Conservation (phyloP, 768 basidiomycete genomes). For the Suillus decipiens region DNA sequence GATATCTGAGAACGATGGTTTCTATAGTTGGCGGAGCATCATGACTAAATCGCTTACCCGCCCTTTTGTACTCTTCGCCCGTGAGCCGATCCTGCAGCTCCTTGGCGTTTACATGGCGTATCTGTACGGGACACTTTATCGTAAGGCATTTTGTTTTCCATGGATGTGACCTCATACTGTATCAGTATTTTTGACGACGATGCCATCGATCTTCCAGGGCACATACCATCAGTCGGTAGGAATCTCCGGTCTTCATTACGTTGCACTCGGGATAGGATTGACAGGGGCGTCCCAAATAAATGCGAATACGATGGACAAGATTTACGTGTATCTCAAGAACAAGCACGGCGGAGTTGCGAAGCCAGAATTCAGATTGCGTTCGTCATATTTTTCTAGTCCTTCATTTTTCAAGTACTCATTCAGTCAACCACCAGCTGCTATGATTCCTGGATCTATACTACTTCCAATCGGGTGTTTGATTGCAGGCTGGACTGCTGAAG, state of each 20-base stretch:
- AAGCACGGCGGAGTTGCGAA: constrained; percentile 55
- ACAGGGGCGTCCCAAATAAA: constrained; percentile 52
- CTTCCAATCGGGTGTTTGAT: constrained; percentile 72
- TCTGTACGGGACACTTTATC: constrained; percentile 61
- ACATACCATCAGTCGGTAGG: constrained; percentile 50
- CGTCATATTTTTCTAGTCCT: constrained; percentile 14
- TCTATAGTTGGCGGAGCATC: constrained; percentile 50
- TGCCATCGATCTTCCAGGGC: constrained; percentile 57
- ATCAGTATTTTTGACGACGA: constrained; percentile 68
- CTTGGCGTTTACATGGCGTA: constrained; percentile 71
- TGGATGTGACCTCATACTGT: not conserved
- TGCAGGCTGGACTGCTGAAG: constrained; percentile 68
- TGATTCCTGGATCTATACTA: constrained; percentile 58
- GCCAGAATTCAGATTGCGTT: constrained; percentile 57
- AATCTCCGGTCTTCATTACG: constrained; percentile 38
- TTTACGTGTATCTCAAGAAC: constrained; percentile 52
- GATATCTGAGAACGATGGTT: not conserved
- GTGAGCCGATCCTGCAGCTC: constrained; percentile 65
- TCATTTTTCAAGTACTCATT: constrained; percentile 10
- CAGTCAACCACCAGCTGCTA: constrained; percentile 43
- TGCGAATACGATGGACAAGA: constrained; percentile 54
- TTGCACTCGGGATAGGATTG: constrained; percentile 70
- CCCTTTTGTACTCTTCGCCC: constrained; percentile 64
- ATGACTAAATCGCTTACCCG: constrained; percentile 56
- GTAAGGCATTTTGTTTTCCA: constrained; percentile 35